Evolutionary conservation across 2,329 filamentous ascomycete genomes (phyloP).

Genomic region (Blastomyces emzantsi): DNA sequence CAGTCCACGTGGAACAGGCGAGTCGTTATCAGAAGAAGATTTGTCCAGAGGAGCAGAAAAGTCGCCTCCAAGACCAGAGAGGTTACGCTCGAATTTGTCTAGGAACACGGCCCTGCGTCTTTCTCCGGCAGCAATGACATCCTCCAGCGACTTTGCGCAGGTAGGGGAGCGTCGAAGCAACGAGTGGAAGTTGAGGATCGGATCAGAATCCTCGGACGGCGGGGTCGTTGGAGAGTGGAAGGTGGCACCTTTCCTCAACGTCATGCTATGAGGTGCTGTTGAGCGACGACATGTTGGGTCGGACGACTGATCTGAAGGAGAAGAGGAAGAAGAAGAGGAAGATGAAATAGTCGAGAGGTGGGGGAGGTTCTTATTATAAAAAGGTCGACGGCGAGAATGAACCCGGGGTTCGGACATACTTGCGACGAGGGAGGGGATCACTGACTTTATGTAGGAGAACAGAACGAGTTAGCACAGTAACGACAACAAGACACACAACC

Average conservation of each 20-base stretch:
- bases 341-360: constrained; percentile 23
- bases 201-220: constrained; percentile 34
- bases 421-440: constrained; percentile 6
- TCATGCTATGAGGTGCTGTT: constrained; percentile 37
- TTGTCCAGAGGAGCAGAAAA: constrained; percentile 24
- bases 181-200: constrained; percentile 36
- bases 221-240: constrained; percentile 42
- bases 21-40: constrained; percentile 41
- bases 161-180: constrained; percentile 60
- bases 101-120: constrained; percentile 60
- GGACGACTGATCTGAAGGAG: constrained; percentile 15
- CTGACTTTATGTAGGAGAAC: not conserved
- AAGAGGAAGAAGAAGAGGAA: constrained; percentile 21
- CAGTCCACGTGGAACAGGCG: constrained; percentile 52
- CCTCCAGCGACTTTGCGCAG: constrained; percentile 47
- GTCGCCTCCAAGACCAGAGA: constrained; percentile 39
- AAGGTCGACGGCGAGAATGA: constrained; percentile 30
- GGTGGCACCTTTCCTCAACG: constrained; percentile 63
- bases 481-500: not conserved
- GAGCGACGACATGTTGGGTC: constrained; percentile 19
- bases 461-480: constrained; percentile 1
- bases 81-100: constrained; percentile 55
- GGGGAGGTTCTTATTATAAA: constrained; percentile 26
- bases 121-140: constrained; percentile 60
- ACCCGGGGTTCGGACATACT: constrained; percentile 26